Evolutionary conservation across 192 early-diverging fungal genomes (phyloP).

Genomic region (Backusella liffmaniae): DNA sequence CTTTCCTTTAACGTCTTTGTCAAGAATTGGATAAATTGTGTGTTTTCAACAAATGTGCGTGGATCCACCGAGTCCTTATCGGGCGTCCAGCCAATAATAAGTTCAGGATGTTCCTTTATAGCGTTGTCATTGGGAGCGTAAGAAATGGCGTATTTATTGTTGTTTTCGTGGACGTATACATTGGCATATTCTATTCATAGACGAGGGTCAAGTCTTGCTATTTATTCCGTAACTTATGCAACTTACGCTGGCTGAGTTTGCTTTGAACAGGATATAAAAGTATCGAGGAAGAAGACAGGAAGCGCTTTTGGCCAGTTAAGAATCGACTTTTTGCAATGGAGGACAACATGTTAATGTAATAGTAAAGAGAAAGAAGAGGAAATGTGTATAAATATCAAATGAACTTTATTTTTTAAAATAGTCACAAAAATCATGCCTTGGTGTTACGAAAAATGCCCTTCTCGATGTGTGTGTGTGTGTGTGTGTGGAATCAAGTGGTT

Average conservation of each 20-base stretch:
- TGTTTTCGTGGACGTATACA: not conserved
- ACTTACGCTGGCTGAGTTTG: not conserved
- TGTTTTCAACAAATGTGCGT: constrained; percentile 31
- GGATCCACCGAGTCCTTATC: constrained; percentile 21
- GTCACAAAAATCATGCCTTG: not conserved
- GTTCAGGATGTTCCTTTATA: constrained; percentile 7
- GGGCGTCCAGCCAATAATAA: constrained; percentile 35
- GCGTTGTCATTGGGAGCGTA: constrained; percentile 10
- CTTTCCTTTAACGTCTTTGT: constrained; percentile 22
- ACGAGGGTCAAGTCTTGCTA: not conserved
- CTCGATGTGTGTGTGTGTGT: too few relatives aligned
- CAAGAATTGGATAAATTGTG: constrained; percentile 28
- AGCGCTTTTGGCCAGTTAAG: not conserved
- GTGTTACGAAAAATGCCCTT: too few relatives aligned
- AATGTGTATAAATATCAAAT: not conserved
- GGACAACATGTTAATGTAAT: not conserved
- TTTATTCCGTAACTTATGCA: not conserved
- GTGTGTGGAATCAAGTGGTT: too few relatives aligned
- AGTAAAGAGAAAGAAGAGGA: not conserved
- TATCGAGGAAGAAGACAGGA: not conserved
- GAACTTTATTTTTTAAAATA: not conserved
- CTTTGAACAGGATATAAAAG: not conserved
- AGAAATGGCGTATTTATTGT: constrained; percentile 18
- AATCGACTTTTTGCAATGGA: not conserved
- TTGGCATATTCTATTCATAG: not conserved